Conservation (phyloP, 139 green algal genomes). For the Picochlorum sp. region DNA sequence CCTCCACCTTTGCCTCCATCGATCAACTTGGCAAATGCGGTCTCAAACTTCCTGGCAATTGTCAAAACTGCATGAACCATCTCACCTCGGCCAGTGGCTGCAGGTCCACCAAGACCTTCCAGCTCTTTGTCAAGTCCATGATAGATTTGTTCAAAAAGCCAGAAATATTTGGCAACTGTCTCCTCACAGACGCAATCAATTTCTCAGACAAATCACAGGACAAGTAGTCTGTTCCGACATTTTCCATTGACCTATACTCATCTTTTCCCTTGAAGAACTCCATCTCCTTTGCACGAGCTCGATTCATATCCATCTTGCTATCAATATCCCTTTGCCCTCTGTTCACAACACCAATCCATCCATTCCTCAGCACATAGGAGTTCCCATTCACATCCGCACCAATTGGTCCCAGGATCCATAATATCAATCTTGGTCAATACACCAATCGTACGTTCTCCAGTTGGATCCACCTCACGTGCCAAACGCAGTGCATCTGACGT, state of each 20-base stretch:
- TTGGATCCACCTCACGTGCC: constrained; percentile 82
- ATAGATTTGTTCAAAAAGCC: constrained; percentile 67
- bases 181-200: constrained; percentile 70
- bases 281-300: constrained; percentile 15
- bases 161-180: constrained; percentile 78
- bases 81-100: constrained; percentile 48
- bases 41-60: constrained; percentile 77
- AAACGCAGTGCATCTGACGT: constrained; percentile 94
- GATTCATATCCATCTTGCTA: constrained; percentile 37
- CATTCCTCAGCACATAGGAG: constrained; percentile 67
- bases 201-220: constrained; percentile 66
- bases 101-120: constrained; percentile 54
- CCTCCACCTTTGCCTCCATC: constrained; percentile 76
- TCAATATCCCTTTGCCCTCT: constrained; percentile 86
- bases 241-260: constrained; percentile 38
- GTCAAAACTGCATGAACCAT: constrained; percentile 88
- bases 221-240: constrained; percentile 68
- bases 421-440: constrained; percentile 95
- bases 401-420: constrained; percentile 89
- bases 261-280: constrained; percentile 73
- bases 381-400: constrained; percentile 68
- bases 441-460: constrained; percentile 53
- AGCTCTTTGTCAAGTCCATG: constrained; percentile 62
- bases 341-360: constrained; percentile 92
- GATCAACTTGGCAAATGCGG: constrained; percentile 65